phyloP scores from a whole-genome alignment of 805 yeast genomes.

The Pichia heedii region DNA sequence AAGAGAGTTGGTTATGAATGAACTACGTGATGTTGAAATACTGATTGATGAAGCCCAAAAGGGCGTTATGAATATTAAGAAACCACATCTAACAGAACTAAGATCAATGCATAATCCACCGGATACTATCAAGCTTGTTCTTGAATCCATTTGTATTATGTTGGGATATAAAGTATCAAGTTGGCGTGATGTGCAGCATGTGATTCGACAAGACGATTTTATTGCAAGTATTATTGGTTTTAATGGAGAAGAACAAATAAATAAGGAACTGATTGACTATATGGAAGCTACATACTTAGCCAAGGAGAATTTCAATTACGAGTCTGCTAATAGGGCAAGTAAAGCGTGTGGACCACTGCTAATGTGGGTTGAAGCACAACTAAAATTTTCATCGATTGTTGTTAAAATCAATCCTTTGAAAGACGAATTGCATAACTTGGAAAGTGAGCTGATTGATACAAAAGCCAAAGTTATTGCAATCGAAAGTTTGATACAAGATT shows the following conservation, averaged over 20 bases:
- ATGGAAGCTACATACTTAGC: conserved; percentile 57
- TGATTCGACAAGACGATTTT: conserved; percentile 81
- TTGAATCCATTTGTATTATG: conserved; percentile 83
- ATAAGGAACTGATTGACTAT: conserved; percentile 39
- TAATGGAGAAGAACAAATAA: conserved; percentile 51
- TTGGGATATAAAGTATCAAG: conserved; percentile 55
- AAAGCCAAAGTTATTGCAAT: conserved; percentile 66
- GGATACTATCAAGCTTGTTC: conserved; percentile 67
- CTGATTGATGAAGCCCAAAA: conserved; percentile 74
- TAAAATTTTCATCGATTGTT: conserved; percentile 63
- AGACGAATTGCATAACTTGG: conserved; percentile 53
- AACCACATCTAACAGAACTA: conserved; percentile 83
- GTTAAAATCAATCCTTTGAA: conserved; percentile 67
- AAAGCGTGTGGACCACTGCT: conserved; percentile 91
- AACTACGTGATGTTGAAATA: conserved; percentile 74
- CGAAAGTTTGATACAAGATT: conserved; percentile 70
- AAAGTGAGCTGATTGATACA: conserved; percentile 51
- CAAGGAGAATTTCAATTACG: conserved; percentile 56
- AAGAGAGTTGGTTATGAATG: conserved; percentile 44
- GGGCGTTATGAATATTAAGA: conserved; percentile 89
- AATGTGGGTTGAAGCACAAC: conserved; percentile 85
- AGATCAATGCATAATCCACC: conserved; percentile 91
- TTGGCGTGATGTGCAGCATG: conserved; percentile 79
- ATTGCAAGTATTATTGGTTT: conserved; percentile 73
- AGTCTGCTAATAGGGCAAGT: conserved; percentile 77